Evolutionary conservation across 768 basidiomycete species (phyloP).

Genomic region (Kondoa subrosea): DNA sequence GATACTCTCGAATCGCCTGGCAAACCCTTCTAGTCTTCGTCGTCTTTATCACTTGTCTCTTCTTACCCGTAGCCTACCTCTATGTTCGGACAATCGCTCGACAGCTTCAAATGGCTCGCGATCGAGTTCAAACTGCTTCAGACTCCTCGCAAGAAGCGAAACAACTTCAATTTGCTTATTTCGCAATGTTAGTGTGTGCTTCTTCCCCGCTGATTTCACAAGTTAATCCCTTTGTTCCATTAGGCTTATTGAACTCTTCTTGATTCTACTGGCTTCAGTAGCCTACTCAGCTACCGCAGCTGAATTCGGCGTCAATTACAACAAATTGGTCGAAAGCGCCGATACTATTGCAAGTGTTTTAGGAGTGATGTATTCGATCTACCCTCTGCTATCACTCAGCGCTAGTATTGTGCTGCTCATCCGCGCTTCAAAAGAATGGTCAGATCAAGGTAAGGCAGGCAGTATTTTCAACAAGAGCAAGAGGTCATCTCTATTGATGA

Average conservation of each 20-base stretch:
- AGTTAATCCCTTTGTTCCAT: not conserved
- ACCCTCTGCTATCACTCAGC: not conserved
- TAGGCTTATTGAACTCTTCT: not conserved
- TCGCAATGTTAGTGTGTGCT: not conserved
- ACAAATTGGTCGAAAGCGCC: not conserved
- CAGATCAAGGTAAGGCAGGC: not conserved
- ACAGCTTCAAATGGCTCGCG: not conserved
- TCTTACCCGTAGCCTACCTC: not conserved
- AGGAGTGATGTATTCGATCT: not conserved
- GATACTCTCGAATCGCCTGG: not conserved
- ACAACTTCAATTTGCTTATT: not conserved
- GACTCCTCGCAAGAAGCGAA: not conserved
- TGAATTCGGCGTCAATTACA: not conserved
- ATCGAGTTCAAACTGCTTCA: not conserved
- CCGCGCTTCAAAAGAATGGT: not conserved
- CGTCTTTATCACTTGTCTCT: not conserved
- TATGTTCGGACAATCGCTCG: not conserved
- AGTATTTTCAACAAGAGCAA: not conserved
- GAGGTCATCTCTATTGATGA: not conserved
- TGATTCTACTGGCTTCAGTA: not conserved
- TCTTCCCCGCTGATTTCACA: not conserved
- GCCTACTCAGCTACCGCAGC: not conserved
- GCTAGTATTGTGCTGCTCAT: not conserved
- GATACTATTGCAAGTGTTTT: not conserved
- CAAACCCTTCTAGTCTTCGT: not conserved